Evolutionary conservation across 2,329 filamentous ascomycete genomes (phyloP).

Genomic region (Biscogniauxia mediterranea): DNA sequence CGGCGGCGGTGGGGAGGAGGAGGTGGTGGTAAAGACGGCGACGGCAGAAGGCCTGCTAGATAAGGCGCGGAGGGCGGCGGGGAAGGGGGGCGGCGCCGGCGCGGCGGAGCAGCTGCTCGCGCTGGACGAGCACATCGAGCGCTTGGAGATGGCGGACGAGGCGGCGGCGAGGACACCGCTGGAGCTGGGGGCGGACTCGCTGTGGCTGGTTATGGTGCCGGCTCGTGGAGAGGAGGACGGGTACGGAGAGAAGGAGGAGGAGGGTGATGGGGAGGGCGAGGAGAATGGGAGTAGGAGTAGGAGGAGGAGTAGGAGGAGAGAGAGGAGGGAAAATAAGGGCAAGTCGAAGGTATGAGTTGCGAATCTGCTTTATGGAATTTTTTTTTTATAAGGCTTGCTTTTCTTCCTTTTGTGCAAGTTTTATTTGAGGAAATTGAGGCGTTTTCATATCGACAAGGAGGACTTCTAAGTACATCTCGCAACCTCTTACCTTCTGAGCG

Average conservation of each 20-base stretch:
- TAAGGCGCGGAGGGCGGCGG: slow-evolving; percentile 31
- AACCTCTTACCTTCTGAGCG: background rate
- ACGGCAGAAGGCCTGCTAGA: slow-evolving; percentile 40
- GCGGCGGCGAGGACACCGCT: slow-evolving; percentile 15
- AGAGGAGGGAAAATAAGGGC: background rate
- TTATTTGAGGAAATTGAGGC: no score
- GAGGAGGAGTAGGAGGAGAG: no score
- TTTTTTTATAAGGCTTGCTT: background rate
- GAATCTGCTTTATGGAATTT: slow-evolving; percentile 1
- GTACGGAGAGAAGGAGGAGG: slow-evolving; percentile 1
- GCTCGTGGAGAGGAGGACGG: slow-evolving; percentile 1
- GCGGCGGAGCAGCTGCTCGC: slow-evolving; percentile 14
- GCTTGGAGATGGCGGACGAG: slow-evolving; percentile 21
- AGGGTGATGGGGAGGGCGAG: background rate
- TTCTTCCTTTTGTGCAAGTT: background rate
- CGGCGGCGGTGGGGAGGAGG: no score
- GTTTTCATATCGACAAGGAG: background rate
- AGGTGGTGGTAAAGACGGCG: no score
- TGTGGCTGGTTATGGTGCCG: slow-evolving; percentile 37
- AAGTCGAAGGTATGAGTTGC: background rate
- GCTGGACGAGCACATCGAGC: slow-evolving; percentile 26
- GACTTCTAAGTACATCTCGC: background rate
- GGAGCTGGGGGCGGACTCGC: slow-evolving; percentile 23
- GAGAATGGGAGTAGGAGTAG: no score
- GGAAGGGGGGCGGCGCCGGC: no score